These are phyloP conservation scores for Botrytis paeoniae DNA, from an alignment of 2,329 filamentous ascomycete genomes.

Conservation along the genomic window DNA sequence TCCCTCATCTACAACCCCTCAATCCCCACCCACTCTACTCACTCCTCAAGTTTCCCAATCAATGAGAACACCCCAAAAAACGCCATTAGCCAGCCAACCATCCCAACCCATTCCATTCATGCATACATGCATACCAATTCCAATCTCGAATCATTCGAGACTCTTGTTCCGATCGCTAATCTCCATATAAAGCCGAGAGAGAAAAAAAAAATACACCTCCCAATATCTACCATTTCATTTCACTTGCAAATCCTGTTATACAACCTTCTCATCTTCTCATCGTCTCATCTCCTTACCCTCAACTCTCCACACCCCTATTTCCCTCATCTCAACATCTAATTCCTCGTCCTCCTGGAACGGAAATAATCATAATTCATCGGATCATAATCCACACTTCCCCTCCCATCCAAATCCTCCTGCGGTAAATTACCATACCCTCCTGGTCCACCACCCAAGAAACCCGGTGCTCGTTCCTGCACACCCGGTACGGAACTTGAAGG, in stretches of 20 bases:
- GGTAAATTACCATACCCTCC: conserved; percentile 58
- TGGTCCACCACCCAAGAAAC: conserved; percentile 56
- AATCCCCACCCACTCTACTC: not conserved
- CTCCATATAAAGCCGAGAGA: not conserved
- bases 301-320: not conserved
- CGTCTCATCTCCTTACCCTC: not conserved
- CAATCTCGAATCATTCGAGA: not conserved
- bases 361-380: conserved; percentile 38
- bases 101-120: not conserved
- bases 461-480: conserved; percentile 42
- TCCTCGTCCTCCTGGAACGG: conserved; percentile 26
- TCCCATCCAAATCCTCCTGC: conserved; percentile 41
- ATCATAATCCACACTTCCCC: conserved; percentile 31
- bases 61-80: not conserved
- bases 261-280: not conserved
- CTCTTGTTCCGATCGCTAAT: not conserved
- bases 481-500: not conserved
- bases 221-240: conserved; percentile 15
- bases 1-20: not conserved
- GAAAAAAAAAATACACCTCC: not conserved
- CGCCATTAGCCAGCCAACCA: conserved; percentile 2
- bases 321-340: not conserved
- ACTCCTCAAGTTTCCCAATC: not conserved
- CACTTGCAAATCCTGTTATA: conserved; percentile 4
- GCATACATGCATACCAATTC: not conserved